Conservation (phyloP, 2,329 filamentous ascomycete genomes). For the Aureobasidium zeae region DNA sequence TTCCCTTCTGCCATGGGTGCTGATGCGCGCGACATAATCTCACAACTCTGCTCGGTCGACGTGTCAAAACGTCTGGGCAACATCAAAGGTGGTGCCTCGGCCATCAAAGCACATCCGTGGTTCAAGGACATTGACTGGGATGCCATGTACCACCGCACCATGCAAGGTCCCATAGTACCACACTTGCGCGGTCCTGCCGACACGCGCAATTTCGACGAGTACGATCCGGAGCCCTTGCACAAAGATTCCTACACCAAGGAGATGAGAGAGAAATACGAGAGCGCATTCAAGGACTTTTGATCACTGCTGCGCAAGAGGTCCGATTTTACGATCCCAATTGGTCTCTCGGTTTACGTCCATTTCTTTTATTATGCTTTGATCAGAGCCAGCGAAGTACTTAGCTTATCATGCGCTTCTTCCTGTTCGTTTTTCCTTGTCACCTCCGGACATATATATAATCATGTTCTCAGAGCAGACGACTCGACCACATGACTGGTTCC, state of each 20-base stretch:
- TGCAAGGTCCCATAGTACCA: slow-evolving; percentile 65
- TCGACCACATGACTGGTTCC: too few species aligned
- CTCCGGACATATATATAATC: too few species aligned
- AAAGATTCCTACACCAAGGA: slow-evolving; percentile 60
- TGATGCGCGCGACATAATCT: slow-evolving; percentile 65
- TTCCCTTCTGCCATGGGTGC: slow-evolving; percentile 62
- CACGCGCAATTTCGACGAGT: slow-evolving; percentile 72
- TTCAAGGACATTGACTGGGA: slow-evolving; percentile 68
- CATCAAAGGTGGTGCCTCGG: slow-evolving; percentile 60
- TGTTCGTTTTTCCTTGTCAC: too few species aligned
- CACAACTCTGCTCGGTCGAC: slow-evolving; percentile 67
- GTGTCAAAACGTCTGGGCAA: slow-evolving; percentile 70
- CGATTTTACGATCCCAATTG: too few species aligned
- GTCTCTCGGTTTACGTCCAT: too few species aligned
- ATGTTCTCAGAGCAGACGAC: too few species aligned
- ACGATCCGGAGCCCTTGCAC: slow-evolving; percentile 63
- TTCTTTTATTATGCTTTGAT: too few species aligned
- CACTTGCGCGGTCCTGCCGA: slow-evolving; percentile 63
- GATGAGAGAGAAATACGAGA: slow-evolving; percentile 59
- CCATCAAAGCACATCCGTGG: slow-evolving; percentile 68
- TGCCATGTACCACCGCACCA: slow-evolving; percentile 54
- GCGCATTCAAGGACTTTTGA: slow-evolving; percentile 63
- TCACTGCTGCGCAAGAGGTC: neutral
- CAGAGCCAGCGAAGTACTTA: too few species aligned
- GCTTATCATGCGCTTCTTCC: too few species aligned